Percentiles rank a stretch among this genome's conserved stretches.
Conservation (phyloP, 441 rosid species). For the Gossypium laxum region DNA sequence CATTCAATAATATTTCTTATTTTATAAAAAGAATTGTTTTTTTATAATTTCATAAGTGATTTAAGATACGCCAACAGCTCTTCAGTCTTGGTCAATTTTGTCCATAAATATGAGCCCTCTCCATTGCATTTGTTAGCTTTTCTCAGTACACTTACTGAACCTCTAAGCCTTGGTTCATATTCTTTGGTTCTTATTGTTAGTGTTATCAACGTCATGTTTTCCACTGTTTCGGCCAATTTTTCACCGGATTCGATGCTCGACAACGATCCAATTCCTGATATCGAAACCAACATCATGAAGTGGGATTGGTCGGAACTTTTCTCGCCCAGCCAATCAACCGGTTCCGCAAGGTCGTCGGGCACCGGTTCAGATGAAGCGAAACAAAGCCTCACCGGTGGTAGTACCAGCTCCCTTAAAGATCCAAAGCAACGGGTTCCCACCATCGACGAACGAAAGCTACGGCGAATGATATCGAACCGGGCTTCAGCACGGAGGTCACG, state of each 20-base stretch:
- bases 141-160: slow-evolving; percentile 41
- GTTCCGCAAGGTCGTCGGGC: slow-evolving; percentile 21
- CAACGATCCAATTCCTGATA: slow-evolving; percentile 27
- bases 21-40: too few relatives aligned
- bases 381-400: slow-evolving; percentile 13
- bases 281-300: slow-evolving; percentile 38
- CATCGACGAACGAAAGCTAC: slow-evolving; percentile 41
- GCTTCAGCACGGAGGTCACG: slow-evolving; percentile 70
- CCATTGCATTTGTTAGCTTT: slow-evolving; percentile 72
- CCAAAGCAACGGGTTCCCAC: slow-evolving; percentile 13
- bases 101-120: slow-evolving; percentile 47
- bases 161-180: slow-evolving; percentile 2
- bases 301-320: slow-evolving; percentile 49
- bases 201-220: slow-evolving; percentile 30
- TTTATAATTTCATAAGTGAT: too few relatives aligned
- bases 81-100: neutral
- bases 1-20: too few relatives aligned
- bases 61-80: too few relatives aligned
- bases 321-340: slow-evolving; percentile 25
- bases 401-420: slow-evolving; percentile 23
- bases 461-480: slow-evolving; percentile 62
- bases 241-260: slow-evolving; percentile 28
- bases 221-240: slow-evolving; percentile 34
- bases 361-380: slow-evolving; percentile 30
- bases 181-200: neutral